Evolutionary conservation across 129 eudicot genomes (phyloP).

Genomic region (Erigeron canadensis): DNA sequence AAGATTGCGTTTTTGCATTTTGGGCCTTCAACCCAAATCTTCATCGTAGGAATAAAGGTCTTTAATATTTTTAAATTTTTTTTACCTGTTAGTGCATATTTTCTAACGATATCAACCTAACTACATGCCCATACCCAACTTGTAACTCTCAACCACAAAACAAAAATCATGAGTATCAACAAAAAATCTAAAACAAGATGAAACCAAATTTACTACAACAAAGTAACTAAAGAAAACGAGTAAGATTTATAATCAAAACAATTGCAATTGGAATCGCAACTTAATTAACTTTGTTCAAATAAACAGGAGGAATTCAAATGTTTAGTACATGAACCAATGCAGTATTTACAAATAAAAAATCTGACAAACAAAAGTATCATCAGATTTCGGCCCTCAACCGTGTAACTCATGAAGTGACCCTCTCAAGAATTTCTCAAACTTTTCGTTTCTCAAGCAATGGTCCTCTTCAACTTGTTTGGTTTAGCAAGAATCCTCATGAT

Average conservation of each 20-base stretch:
- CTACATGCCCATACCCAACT: no score
- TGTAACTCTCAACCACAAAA: no score
- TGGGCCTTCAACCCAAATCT: no score
- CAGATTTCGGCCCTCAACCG: slow-evolving; percentile 9
- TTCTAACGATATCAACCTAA: no score
- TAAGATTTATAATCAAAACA: neutral
- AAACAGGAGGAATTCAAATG: slow-evolving; percentile 10
- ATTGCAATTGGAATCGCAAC: neutral
- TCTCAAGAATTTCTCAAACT: neutral
- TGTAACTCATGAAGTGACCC: neutral
- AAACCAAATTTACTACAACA: neutral
- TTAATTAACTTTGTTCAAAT: slow-evolving; percentile 9
- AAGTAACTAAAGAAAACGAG: neutral
- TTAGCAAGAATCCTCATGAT: slow-evolving; percentile 58
- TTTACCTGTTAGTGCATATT: no score
- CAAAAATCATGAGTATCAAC: no score
- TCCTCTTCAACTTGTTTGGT: slow-evolving; percentile 34
- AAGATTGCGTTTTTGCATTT: no score
- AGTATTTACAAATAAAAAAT: slow-evolving; percentile 23
- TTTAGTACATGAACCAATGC: slow-evolving; percentile 16
- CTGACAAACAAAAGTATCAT: slow-evolving; percentile 24
- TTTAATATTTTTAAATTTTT: no score
- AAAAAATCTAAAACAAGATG: neutral
- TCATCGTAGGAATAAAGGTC: no score
- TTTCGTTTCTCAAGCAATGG: slow-evolving; percentile 15